These are phyloP conservation scores for Verticillium albo-atrum DNA, from an alignment of 2,329 filamentous ascomycete species.

Conservation along the genomic window DNA sequence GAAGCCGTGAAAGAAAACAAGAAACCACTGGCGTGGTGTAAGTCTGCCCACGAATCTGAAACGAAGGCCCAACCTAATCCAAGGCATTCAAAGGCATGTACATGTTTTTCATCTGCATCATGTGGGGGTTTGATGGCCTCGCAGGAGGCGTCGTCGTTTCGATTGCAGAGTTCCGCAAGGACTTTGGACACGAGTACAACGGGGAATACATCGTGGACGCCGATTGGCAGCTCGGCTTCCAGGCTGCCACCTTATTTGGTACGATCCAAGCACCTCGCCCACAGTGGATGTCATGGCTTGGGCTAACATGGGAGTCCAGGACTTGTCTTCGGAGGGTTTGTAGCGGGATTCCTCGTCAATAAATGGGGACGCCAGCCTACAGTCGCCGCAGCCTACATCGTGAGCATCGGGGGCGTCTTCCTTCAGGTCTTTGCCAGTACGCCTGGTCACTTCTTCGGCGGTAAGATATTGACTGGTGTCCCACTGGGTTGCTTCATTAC, in stretches of 20 bases:
- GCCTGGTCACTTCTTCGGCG: conserved; percentile 22
- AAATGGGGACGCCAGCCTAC: conserved; percentile 34
- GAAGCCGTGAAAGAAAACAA: conserved; percentile 7
- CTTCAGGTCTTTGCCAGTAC: conserved; percentile 35
- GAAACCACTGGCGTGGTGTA: not conserved
- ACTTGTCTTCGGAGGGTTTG: conserved; percentile 26
- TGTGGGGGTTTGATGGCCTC: conserved; percentile 25
- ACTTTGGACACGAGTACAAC: conserved; percentile 30
- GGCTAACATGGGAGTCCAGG: not conserved
- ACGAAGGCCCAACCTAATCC: not conserved
- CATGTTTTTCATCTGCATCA: conserved; percentile 14
- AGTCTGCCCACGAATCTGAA: not conserved
- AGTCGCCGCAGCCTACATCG: conserved; percentile 35
- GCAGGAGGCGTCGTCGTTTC: conserved; percentile 29
- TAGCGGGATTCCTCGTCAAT: conserved; percentile 16
- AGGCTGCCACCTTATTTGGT: conserved; percentile 23
- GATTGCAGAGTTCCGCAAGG: conserved; percentile 34
- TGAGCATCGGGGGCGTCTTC: conserved; percentile 39
- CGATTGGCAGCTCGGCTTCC: conserved; percentile 34
- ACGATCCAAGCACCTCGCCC: conserved; percentile 14
- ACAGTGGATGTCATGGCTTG: not conserved
- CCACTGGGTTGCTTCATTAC: conserved; percentile 15
- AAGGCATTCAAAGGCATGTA: conserved; percentile 4
- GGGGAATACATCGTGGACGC: conserved; percentile 29
- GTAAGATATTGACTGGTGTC: conserved; percentile 19